phyloP scores from a whole-genome alignment of 78 protist species.

The slime mould (Dictyostelium discoideum) region DNA sequence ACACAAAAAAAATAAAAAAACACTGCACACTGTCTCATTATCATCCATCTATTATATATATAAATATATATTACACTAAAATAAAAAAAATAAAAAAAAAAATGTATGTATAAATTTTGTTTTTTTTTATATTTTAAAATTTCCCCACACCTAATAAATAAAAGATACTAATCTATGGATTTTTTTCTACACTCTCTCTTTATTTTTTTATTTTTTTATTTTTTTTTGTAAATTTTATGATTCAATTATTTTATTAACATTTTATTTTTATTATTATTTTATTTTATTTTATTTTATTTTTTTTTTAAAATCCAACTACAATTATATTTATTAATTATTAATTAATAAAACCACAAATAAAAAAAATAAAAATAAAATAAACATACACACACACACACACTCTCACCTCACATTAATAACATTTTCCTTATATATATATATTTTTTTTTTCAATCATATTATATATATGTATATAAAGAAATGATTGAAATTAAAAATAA shows the following conservation, averaged over 20 bases:
- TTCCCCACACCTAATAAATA: neutral
- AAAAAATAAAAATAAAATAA: too few relatives aligned
- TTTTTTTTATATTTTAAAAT: too few relatives aligned
- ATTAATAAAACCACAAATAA: neutral
- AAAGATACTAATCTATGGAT: neutral
- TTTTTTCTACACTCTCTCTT: neutral
- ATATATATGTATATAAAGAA: neutral
- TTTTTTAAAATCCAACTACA: neutral
- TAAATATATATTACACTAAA: neutral
- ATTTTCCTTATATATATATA: neutral
- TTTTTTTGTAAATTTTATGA: too few relatives aligned
- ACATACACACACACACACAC: neutral
- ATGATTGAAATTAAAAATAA: neutral
- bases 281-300: neutral
- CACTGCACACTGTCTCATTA: neutral
- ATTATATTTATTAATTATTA: neutral
- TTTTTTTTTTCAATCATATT: neutral
- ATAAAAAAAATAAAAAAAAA: too few relatives aligned
- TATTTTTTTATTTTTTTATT: too few relatives aligned
- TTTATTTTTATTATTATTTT: neutral
- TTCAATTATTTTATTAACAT: too few relatives aligned
- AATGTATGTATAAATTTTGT: neutral
- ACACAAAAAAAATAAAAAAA: neutral
- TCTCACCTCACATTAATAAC: neutral
- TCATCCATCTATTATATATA: neutral